Evolutionary conservation across 805 yeast genomes (phyloP).

Genomic region (Lipomyces starkeyi): DNA sequence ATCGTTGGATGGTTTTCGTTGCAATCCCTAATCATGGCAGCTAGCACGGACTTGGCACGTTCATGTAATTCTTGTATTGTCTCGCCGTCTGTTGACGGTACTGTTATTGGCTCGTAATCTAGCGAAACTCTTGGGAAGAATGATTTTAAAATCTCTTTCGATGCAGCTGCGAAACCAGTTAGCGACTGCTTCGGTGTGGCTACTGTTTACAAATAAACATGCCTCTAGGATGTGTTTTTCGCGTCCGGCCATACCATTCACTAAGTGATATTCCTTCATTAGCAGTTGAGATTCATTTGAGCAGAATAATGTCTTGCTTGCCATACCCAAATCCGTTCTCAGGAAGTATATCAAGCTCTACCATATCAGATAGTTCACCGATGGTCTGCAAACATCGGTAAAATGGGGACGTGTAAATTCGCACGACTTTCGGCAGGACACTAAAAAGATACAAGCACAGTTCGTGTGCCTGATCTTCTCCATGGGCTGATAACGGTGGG

Average conservation of each 20-base stretch:
- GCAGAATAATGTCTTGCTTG: not conserved
- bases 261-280: slow-evolving; percentile 12
- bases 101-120: slow-evolving; percentile 60
- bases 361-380: slow-evolving; percentile 64
- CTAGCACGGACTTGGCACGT: slow-evolving; percentile 64
- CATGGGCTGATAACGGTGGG: slow-evolving; percentile 86
- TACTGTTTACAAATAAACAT: not conserved
- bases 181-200: not conserved
- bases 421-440: slow-evolving; percentile 64
- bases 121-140: slow-evolving; percentile 59
- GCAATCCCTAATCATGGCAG: slow-evolving; percentile 60
- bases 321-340: slow-evolving; percentile 78
- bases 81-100: slow-evolving; percentile 76
- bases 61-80: slow-evolving; percentile 68
- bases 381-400: slow-evolving; percentile 88
- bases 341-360: slow-evolving; percentile 64
- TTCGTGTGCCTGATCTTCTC: slow-evolving; percentile 84
- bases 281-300: not conserved
- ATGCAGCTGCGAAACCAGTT: slow-evolving; percentile 53
- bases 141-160: slow-evolving; percentile 53
- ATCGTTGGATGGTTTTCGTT: slow-evolving; percentile 64
- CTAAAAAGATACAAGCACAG: slow-evolving; percentile 65
- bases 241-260: slow-evolving; percentile 84
- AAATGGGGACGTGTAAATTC: slow-evolving; percentile 82
- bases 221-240: slow-evolving; percentile 69